These are phyloP conservation scores for Petunia hybrid DNA, from an alignment of 305 asterid genomes.

Conservation along the genomic window DNA sequence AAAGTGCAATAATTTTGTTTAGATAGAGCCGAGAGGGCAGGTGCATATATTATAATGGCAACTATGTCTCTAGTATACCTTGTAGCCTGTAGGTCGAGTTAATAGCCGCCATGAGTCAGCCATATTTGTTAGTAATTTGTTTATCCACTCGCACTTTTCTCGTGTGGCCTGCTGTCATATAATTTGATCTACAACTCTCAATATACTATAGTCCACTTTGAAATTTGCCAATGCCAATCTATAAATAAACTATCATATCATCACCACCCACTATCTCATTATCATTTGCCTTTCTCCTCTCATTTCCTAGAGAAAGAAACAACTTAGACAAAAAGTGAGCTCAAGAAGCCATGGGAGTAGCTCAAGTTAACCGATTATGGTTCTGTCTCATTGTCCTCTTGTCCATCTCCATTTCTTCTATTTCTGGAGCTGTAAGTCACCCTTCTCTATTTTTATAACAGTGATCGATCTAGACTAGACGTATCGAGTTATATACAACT, in stretches of 20 bases:
- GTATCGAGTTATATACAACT: background rate
- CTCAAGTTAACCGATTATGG: background rate
- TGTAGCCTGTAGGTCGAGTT: too few species aligned
- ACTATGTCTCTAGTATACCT: too few species aligned
- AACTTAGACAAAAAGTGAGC: background rate
- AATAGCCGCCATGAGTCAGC: too few species aligned
- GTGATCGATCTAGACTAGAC: too few species aligned
- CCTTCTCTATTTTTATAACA: too few species aligned
- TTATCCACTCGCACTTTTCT: too few species aligned
- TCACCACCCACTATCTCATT: background rate
- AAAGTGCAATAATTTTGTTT: too few species aligned
- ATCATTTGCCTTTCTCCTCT: background rate
- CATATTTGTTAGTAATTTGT: too few species aligned
- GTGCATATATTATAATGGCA: too few species aligned
- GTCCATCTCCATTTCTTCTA: conserved; percentile 46
- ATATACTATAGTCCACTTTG: background rate
- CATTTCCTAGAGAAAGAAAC: conserved; percentile 7
- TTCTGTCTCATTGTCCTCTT: conserved; percentile 38
- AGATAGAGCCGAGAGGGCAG: too few species aligned
- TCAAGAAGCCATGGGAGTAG: conserved; percentile 10
- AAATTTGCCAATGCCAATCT: background rate
- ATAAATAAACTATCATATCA: conserved; percentile 14
- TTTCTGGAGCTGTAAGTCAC: conserved; percentile 52
- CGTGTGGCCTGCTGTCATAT: too few species aligned
- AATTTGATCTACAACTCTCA: background rate